Conservation (phyloP, 441 rosid species). For the Melastoma candidum region DNA sequence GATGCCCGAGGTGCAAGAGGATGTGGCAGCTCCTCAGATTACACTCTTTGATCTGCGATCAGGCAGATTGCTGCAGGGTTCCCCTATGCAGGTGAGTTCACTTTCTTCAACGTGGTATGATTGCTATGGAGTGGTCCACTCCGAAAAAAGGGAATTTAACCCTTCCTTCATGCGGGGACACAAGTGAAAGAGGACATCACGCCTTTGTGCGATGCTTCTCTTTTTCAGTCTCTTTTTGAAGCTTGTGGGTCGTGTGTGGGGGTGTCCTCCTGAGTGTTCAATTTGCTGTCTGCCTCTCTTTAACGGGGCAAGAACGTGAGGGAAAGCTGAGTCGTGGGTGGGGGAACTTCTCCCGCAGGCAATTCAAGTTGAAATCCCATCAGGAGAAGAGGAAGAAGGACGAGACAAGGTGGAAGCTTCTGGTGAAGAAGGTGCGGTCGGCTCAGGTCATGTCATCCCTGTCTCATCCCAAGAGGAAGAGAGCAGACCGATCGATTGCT, state of each 20-base stretch:
- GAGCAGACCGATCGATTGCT: conserved; percentile 10
- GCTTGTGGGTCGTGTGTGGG: too few species aligned
- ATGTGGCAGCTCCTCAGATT: conserved; percentile 89
- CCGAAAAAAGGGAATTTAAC: too few species aligned
- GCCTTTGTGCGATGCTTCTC: too few species aligned
- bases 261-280: too few species aligned
- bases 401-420: conserved; percentile 50
- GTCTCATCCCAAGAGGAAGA: conserved; percentile 41
- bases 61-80: conserved; percentile 50
- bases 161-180: too few species aligned
- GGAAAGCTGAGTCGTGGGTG: not conserved
- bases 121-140: too few species aligned
- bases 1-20: conserved; percentile 70
- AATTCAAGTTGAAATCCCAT: conserved; percentile 44
- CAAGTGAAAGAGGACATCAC: too few species aligned
- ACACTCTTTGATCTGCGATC: conserved; percentile 71
- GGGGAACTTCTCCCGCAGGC: conserved; percentile 31
- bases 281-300: not conserved
- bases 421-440: conserved; percentile 58
- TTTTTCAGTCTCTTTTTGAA: too few species aligned
- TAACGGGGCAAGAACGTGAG: not conserved
- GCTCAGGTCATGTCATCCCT: conserved; percentile 53
- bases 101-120: too few species aligned
- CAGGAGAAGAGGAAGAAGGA: conserved; percentile 29
- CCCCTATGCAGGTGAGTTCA: conserved; percentile 80